These are phyloP conservation scores for Phytophthora pseudosyringae DNA, from an alignment of 352 stramenopile species.

Conservation along the genomic window DNA sequence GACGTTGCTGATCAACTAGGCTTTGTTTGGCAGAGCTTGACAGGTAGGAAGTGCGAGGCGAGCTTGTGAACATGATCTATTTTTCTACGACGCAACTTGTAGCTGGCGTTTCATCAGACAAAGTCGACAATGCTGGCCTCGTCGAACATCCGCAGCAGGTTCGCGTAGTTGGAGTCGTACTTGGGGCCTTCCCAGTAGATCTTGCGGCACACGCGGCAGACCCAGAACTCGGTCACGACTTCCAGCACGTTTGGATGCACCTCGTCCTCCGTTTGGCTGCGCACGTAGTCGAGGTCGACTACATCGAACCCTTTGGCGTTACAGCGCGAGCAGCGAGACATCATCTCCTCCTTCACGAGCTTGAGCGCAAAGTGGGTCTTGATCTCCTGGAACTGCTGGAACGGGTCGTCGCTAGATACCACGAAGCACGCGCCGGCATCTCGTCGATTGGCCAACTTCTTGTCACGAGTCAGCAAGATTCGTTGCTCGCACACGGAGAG, in stretches of 20 bases:
- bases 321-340: slow-evolving; percentile 75
- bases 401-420: slow-evolving; percentile 71
- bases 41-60: not conserved
- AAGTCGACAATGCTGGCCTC: slow-evolving; percentile 34
- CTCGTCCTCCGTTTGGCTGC: slow-evolving; percentile 53
- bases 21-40: not conserved
- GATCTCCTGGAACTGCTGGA: slow-evolving; percentile 81
- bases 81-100: not conserved
- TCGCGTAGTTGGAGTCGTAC: slow-evolving; percentile 71
- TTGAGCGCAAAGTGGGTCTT: slow-evolving; percentile 72
- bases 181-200: slow-evolving; percentile 86
- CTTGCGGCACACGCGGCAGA: slow-evolving; percentile 67
- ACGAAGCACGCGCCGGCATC: slow-evolving; percentile 81
- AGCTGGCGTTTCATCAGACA: not conserved
- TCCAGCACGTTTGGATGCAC: slow-evolving; percentile 64
- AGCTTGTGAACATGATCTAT: slow-evolving; percentile 5
- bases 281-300: slow-evolving; percentile 60
- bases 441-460: slow-evolving; percentile 68
- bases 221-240: slow-evolving; percentile 72
- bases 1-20: slow-evolving; percentile 69
- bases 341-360: slow-evolving; percentile 70
- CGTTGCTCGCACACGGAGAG: slow-evolving; percentile 64
- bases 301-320: slow-evolving; percentile 71
- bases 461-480: slow-evolving; percentile 81
- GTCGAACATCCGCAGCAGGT: slow-evolving; percentile 60